phyloP scores from a whole-genome alignment of 2,329 filamentous ascomycete genomes.

The Magnaporthales sp. region DNA sequence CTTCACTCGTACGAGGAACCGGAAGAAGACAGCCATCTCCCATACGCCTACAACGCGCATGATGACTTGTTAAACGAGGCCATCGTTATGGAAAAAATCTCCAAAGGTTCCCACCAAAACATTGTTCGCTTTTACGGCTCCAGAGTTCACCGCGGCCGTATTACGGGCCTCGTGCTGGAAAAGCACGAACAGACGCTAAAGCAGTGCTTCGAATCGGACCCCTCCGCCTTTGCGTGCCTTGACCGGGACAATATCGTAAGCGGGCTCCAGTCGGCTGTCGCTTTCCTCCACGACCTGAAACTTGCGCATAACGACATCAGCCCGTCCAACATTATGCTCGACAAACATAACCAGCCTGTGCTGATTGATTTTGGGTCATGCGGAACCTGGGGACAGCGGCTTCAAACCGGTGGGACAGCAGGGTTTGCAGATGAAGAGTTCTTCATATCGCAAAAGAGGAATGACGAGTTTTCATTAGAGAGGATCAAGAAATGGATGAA shows the following conservation, averaged over 20 bases:
- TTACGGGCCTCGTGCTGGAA: conserved; percentile 18
- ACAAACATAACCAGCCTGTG: conserved; percentile 5
- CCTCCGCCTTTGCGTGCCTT: too few species aligned
- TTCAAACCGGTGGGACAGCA: neutral
- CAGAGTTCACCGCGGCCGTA: conserved; percentile 4
- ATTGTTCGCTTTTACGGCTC: too few species aligned
- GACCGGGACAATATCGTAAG: conserved; percentile 5
- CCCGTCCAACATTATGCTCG: conserved; percentile 10
- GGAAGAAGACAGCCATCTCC: too few species aligned
- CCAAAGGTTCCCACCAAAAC: too few species aligned
- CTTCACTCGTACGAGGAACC: too few species aligned
- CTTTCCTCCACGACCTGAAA: conserved; percentile 10
- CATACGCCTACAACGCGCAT: too few species aligned
- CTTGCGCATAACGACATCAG: conserved; percentile 14
- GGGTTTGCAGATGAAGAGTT: neutral
- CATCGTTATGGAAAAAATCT: too few species aligned
- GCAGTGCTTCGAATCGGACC: conserved; percentile 9
- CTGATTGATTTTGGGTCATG: conserved; percentile 10
- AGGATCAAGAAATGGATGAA: neutral
- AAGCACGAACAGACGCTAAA: conserved; percentile 11
- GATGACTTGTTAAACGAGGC: too few species aligned
- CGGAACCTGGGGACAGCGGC: neutral
- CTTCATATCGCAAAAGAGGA: neutral
- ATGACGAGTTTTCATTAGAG: neutral
- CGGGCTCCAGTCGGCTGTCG: conserved; percentile 8